phyloP scores from a whole-genome alignment of 2,329 filamentous ascomycete genomes.

The Parafenestella ontariensis region DNA sequence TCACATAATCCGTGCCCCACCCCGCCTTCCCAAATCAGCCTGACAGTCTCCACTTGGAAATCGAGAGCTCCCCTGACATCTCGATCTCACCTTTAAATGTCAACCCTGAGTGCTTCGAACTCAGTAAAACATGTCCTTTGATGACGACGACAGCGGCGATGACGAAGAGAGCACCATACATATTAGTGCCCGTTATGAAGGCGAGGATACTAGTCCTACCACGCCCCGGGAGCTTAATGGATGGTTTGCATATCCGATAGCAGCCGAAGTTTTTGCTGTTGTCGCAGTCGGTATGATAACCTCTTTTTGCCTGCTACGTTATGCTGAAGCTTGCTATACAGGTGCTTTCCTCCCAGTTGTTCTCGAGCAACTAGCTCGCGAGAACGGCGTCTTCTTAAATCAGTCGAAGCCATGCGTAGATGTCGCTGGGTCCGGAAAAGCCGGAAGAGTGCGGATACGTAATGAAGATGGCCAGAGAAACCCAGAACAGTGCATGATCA shows the following conservation, averaged over 20 bases:
- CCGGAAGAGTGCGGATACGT: slow-evolving; percentile 26
- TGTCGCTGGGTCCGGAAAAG: slow-evolving; percentile 56
- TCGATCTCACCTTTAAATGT: background rate
- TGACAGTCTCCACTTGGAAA: background rate
- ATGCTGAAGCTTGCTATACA: too few relatives aligned
- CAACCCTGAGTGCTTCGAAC: background rate
- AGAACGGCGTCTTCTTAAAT: slow-evolving; percentile 85
- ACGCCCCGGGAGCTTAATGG: slow-evolving; percentile 80
- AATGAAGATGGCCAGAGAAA: slow-evolving; percentile 24
- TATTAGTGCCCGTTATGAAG: slow-evolving; percentile 26
- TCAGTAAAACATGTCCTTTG: slow-evolving; percentile 17
- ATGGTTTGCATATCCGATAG: slow-evolving; percentile 92
- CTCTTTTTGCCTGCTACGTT: background rate
- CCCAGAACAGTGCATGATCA: slow-evolving; percentile 74
- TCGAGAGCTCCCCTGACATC: background rate
- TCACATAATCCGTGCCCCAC: background rate
- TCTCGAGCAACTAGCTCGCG: slow-evolving; percentile 86
- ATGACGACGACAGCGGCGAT: slow-evolving; percentile 5
- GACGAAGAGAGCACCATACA: slow-evolving; percentile 3
- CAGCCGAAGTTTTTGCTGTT: slow-evolving; percentile 90
- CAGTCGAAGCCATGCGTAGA: slow-evolving; percentile 73
- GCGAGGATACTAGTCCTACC: slow-evolving; percentile 69
- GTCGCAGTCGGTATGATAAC: slow-evolving; percentile 74
- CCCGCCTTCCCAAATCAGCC: background rate
- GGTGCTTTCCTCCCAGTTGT: slow-evolving; percentile 93